Base-by-base conservation (phyloP, 1,284 basidiomycete genomes). In the Boletus mariae region DNA sequence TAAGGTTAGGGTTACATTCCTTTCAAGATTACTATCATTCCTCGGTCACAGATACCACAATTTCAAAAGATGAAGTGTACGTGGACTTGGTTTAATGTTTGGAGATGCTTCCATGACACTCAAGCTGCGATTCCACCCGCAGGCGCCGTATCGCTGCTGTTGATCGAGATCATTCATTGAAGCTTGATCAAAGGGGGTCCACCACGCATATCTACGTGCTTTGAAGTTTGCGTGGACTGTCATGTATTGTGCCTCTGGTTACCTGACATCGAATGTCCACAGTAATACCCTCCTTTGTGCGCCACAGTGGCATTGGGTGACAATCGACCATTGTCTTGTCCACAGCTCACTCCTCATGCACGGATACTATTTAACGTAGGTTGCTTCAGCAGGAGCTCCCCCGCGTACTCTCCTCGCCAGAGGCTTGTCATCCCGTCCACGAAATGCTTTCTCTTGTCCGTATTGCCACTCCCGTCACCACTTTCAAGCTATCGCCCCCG, bases 361-460 rank as follows among this genome's bases (percentile, higher is more conserved):
- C 29, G 45, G 32, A 38, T 6, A 20, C 38, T 59, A 65, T 65
- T 61, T 65, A 61, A 59, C 25, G 29, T 45, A 31, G n/a, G 17
- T 3, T 11, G 2, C 32, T 32, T 40, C 20, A 17, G 26, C 26
- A 12, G 10, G 11, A 11, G 2, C 23, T 25, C 32, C 1, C 40
- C 12, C 5, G 40, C 7, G 40, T 15, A 26, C 40, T 13, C 37
- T 25, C 40, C 37, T 20, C 31, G 11, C 31, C 28, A 43, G 5
- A 23, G 26, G 12, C 32, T 35, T 35, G 13, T 15, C 34, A 28
- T 32, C 45, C 40, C 32, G 6, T 49, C 20, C 11, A 17, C 20
- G 40, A 1, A 4, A 69, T 68, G 67, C 20, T 60, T 1, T 47
- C 61, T 35, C 28, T 52, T 37, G 37, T 52, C 13, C 50, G 51